Base-by-base conservation (phyloP, 208 protist species). In the Wallacemonas sp. region DNA sequence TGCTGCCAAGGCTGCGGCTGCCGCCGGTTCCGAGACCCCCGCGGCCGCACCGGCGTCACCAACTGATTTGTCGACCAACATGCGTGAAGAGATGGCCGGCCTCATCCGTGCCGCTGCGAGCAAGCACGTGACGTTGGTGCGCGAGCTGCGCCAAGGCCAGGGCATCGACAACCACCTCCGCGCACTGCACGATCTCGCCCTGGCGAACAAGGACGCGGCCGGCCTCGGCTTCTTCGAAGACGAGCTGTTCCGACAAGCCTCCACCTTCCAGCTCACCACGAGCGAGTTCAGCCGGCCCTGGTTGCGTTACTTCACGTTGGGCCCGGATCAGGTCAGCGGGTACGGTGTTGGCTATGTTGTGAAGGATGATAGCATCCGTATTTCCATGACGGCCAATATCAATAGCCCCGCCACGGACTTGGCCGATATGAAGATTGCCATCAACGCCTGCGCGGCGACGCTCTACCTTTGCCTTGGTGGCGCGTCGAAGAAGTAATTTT, bases 291-390 rank as follows among this genome's bases (percentile, higher is more conserved):
- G 67, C 34, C 45, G 65, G 38, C 81, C 89, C 59, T 95, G 88
- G 84, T 61, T 94, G 54, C 75, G 82, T 24, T 79, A 83, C 47
- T 90, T 91, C 68, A 84, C 79, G 1, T 93, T 97, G 65, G 96
- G 95, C 14, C 96, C 96, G 17, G 80, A 88, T 24, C 70, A 70
- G 19, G 66, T 67, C 46, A 86, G 95, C 72, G 93, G 95, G 46
- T 98, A 96, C 67, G 95, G 95, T 14, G 60, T 98, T 2, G 90
- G 87, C n/a, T 98, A 98, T 78, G 85, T 89, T 19, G 67, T 98
- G 17, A 80, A 92, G 53, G 84, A 80, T n/a, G 54, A 96, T 9
- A 67, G 84, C 42, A 74, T 96, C 44, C 92, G 83, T n/a, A 77
- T 97, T 39, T 90, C 88, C 30, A 62, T 98, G 8, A 93, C 91